A percentile compares a stretch with the other conserved stretches of the same genome.
Conservation (phyloP, 2,329 filamentous ascomycete species). For the Atkinsonella hypoxylon region DNA sequence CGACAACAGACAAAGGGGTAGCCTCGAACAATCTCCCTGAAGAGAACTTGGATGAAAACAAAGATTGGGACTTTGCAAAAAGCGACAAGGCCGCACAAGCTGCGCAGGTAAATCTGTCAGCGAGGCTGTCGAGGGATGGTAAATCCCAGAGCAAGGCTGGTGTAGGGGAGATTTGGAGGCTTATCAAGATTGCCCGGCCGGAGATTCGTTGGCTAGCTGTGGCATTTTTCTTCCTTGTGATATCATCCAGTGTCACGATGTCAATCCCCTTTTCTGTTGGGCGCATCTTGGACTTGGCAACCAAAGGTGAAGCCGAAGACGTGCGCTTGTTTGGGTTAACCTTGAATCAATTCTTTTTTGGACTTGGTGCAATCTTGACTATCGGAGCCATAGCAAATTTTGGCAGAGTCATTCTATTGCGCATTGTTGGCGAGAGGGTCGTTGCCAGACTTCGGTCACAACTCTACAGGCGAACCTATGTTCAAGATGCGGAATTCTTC, state of each 20-base stretch:
- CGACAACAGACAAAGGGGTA: constrained; percentile 27
- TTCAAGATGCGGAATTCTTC: constrained; percentile 98
- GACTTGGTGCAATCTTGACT: constrained; percentile 63
- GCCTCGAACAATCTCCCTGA: constrained; percentile 15
- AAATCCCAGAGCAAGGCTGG: constrained; percentile 47
- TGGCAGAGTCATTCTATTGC: constrained; percentile 80
- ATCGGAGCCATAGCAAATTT: constrained; percentile 86
- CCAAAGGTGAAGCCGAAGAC: constrained; percentile 55
- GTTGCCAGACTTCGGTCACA: constrained; percentile 81
- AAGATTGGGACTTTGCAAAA: constrained; percentile 39
- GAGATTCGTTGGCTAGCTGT: constrained; percentile 66
- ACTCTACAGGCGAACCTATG: constrained; percentile 81
- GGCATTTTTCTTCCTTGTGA: constrained; percentile 74
- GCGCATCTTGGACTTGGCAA: constrained; percentile 85
- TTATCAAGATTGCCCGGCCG: constrained; percentile 80
- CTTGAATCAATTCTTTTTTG: constrained; percentile 78
- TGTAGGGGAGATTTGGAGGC: constrained; percentile 65
- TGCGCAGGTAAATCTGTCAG: constrained; percentile 79
- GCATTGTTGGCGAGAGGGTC: constrained; percentile 90
- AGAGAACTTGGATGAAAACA: constrained; percentile 16
- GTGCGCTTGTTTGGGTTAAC: constrained; percentile 71
- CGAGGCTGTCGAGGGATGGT: constrained; percentile 76
- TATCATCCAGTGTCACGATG: constrained; percentile 91
- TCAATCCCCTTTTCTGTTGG: constrained; percentile 94
- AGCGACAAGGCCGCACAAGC: constrained; percentile 81